phyloP scores from a whole-genome alignment of 2,329 filamentous ascomycete species.

The Ceratocystis colombiana region DNA sequence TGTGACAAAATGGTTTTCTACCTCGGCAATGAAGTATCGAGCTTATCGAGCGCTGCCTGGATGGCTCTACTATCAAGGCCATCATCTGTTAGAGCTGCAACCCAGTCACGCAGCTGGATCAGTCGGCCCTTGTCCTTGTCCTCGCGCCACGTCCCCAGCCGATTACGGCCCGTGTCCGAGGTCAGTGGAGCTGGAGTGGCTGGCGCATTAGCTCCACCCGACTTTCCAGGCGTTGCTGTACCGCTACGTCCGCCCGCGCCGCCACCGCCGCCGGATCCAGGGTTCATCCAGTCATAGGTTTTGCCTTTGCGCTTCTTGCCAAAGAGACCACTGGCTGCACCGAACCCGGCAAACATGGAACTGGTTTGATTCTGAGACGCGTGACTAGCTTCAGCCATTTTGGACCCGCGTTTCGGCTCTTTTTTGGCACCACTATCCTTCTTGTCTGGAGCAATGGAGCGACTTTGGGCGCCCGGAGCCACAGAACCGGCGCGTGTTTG shows the following conservation, averaged over 20 bases:
- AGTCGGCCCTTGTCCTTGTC: conserved; percentile 64
- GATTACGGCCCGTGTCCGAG: conserved; percentile 46
- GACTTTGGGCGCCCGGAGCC: conserved; percentile 48
- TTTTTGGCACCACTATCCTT: conserved; percentile 72
- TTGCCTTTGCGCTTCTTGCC: conserved; percentile 53
- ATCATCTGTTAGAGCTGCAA: conserved; percentile 69
- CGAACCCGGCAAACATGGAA: conserved; percentile 57
- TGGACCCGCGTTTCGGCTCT: conserved; percentile 69
- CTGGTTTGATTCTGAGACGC: conserved; percentile 76
- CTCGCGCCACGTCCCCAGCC: conserved; percentile 67
- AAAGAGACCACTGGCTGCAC: conserved; percentile 48
- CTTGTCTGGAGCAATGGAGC: conserved; percentile 51
- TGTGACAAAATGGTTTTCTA: conserved; percentile 24
- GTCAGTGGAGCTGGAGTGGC: conserved; percentile 38
- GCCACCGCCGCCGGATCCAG: conserved; percentile 36
- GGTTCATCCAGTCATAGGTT: conserved; percentile 67
- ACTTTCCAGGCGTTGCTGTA: conserved; percentile 41
- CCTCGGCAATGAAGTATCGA: conserved; percentile 43
- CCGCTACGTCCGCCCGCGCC: conserved; percentile 34
- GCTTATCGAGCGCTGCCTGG: conserved; percentile 45
- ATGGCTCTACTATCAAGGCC: conserved; percentile 55
- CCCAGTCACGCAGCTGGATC: conserved; percentile 76
- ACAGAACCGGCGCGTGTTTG: conserved; percentile 46
- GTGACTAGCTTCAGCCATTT: conserved; percentile 67
- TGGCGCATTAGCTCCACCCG: conserved; percentile 28